phyloP scores from a whole-genome alignment of 2,329 filamentous ascomycete species.

The Talaromyces rugulosus region DNA sequence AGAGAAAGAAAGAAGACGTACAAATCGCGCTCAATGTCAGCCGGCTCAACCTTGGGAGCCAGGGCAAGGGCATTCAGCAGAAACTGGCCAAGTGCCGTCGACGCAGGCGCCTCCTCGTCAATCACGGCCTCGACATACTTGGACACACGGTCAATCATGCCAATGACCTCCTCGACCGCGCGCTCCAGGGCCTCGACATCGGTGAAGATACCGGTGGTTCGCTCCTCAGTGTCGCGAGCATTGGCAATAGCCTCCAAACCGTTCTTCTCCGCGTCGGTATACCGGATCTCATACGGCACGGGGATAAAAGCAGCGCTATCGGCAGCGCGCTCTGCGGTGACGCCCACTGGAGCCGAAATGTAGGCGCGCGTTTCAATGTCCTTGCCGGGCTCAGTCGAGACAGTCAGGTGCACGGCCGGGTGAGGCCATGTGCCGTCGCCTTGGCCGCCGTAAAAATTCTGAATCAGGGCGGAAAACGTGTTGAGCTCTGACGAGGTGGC shows the following conservation, averaged over 20 bases:
- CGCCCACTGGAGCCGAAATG: conserved; percentile 90
- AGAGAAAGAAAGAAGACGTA: conserved; percentile 37
- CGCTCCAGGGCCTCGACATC: conserved; percentile 87
- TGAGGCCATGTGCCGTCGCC: conserved; percentile 96
- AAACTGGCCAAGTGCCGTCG: conserved; percentile 88
- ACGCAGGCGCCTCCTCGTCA: conserved; percentile 80
- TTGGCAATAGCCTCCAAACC: conserved; percentile 78
- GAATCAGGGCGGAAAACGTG: conserved; percentile 96
- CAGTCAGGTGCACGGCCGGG: conserved; percentile 94
- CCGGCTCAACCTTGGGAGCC: conserved; percentile 87
- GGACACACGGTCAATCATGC: conserved; percentile 84
- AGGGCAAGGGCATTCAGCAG: conserved; percentile 89
- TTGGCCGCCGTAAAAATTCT: conserved; percentile 98
- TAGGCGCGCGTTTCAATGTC: conserved; percentile 89
- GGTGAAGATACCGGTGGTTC: conserved; percentile 68
- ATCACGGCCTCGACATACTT: conserved; percentile 91
- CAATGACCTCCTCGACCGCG: conserved; percentile 80
- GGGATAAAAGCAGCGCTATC: conserved; percentile 98
- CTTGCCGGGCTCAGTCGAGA: conserved; percentile 82
- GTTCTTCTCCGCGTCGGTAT: conserved; percentile 72
- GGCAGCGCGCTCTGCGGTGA: conserved; percentile 88
- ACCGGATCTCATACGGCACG: conserved; percentile 90
- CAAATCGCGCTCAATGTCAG: conserved; percentile 94
- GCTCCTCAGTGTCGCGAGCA: conserved; percentile 73
- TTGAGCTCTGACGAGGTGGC: conserved; percentile 95